phyloP scores from a whole-genome alignment of 805 yeast species.

The Kazachstania taianensis region DNA sequence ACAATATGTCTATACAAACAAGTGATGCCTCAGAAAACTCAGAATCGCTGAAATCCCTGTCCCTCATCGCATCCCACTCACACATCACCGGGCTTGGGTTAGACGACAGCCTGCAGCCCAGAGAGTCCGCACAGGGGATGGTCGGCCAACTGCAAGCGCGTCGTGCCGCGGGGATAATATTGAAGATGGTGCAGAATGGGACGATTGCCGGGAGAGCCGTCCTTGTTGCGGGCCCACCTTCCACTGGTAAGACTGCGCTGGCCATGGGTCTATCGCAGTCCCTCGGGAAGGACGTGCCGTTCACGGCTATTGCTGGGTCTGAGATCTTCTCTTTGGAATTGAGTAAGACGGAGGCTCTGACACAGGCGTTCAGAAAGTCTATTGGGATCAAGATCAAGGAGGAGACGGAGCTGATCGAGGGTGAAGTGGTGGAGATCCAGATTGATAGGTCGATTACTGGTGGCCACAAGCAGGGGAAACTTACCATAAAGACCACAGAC shows the following conservation, averaged over 20 bases:
- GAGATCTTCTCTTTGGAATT: slow-evolving; percentile 88
- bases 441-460: slow-evolving; percentile 90
- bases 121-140: slow-evolving; percentile 82
- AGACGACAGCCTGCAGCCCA: slow-evolving; percentile 81
- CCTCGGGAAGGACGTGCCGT: slow-evolving; percentile 67
- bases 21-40: slow-evolving; percentile 29
- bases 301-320: slow-evolving; percentile 89
- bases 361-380: slow-evolving; percentile 92
- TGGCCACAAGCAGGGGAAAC: slow-evolving; percentile 96
- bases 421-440: slow-evolving; percentile 96
- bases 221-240: slow-evolving; percentile 93
- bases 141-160: slow-evolving; percentile 95
- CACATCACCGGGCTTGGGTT: slow-evolving; percentile 96
- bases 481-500: slow-evolving; percentile 93
- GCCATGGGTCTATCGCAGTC: slow-evolving; percentile 87
- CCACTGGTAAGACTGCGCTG: slow-evolving; percentile 97
- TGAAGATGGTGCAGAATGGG: slow-evolving; percentile 89
- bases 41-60: slow-evolving; percentile 49
- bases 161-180: slow-evolving; percentile 88
- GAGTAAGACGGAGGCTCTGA: slow-evolving; percentile 90
- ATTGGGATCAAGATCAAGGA: slow-evolving; percentile 94
- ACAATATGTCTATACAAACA: slow-evolving; percentile 33
- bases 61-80: slow-evolving; percentile 93
- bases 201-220: slow-evolving; percentile 96
- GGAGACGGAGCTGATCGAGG: slow-evolving; percentile 95